Conservation (phyloP, 331 rosid species). For the Cucumis variabilis region DNA sequence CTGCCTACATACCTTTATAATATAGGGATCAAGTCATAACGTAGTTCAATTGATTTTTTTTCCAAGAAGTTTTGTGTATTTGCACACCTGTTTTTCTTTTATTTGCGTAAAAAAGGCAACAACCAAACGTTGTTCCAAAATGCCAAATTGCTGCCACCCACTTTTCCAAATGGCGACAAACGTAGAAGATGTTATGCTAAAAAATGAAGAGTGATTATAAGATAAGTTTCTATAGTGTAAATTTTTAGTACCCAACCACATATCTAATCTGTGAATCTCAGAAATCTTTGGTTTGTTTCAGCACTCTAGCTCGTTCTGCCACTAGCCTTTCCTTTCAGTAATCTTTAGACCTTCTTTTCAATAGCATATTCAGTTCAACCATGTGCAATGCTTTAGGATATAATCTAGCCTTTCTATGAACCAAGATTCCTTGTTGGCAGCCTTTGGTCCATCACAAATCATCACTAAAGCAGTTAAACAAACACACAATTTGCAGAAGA, state of each 20-base stretch:
- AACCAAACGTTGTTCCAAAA: not conserved
- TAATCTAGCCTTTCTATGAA: conserved; percentile 91
- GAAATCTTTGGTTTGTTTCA: conserved; percentile 73
- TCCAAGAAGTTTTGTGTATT: not conserved
- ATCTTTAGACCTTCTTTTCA: conserved; percentile 77
- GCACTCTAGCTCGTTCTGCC: conserved; percentile 45
- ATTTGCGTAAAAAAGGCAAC: not conserved
- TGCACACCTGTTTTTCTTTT: not conserved
- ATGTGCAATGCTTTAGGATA: conserved; percentile 65
- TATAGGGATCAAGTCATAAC: too few relatives aligned
- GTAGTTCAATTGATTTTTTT: too few relatives aligned
- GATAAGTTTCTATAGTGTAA: not conserved
- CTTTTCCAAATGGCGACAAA: not conserved
- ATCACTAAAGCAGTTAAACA: conserved; percentile 86
- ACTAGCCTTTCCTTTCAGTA: conserved; percentile 74
- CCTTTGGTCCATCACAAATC: conserved; percentile 79
- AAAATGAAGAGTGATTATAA: not conserved
- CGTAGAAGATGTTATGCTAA: not conserved
- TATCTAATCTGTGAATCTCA: conserved; percentile 71
- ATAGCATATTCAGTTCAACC: conserved; percentile 74
- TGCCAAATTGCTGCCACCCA: not conserved
- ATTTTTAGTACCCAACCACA: conserved; percentile 48
- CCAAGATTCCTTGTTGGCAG: conserved; percentile 62
- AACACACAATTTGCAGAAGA: conserved; percentile 91
- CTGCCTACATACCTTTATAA: too few relatives aligned